Base-by-base conservation (phyloP, 306 rosid genomes). In the Echinosophora koreensis region DNA sequence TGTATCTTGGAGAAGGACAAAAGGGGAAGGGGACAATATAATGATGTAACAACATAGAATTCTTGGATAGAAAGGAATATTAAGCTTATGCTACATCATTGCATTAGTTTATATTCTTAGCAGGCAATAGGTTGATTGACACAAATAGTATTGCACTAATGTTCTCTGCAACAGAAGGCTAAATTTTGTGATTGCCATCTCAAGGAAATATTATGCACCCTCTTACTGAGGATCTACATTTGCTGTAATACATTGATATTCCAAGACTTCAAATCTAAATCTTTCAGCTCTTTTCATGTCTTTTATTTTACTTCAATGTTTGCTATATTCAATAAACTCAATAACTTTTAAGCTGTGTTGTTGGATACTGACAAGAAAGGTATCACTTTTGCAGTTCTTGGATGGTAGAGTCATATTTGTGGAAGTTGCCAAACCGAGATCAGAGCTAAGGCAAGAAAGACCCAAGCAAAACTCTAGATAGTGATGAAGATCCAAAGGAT, bases 391-490 rank as follows among this genome's bases (percentile, higher is more conserved):
- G 81, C 87, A 94, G 98, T 95, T 92, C 80, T 72, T 92, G 87
- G 97, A 95, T 81, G 98, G 97, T 37, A 90, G 97, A 77, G 98
- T 92, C 32, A 92, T 95, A 71, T 95, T 95, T 86, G 98, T 90
- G 80, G 97, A 95, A 89, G 87, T 92, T 46, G 97, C 98, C 46
- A 90, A 86, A 82, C 90, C 91, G 18, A 89, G 87, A 76, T 89
- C 93, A 66, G 89, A 89, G 76, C 84, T 88, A 11, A 83, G 86
- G 15, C 95, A 27, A 64, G 93, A 27, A 64, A 65, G 77, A 30
- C 41, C 7, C 55, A 78, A 82, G 52, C 85, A 82, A 68, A 82
- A 82, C 78, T 81, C 88, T n/a, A 44, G 79, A 50, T 51, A 34
- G 57, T 72, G 27, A 55, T 81, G 75, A 81, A 69, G 68, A 61